phyloP scores from a whole-genome alignment of 2,329 filamentous ascomycete species.

The Xylaria sp. region DNA sequence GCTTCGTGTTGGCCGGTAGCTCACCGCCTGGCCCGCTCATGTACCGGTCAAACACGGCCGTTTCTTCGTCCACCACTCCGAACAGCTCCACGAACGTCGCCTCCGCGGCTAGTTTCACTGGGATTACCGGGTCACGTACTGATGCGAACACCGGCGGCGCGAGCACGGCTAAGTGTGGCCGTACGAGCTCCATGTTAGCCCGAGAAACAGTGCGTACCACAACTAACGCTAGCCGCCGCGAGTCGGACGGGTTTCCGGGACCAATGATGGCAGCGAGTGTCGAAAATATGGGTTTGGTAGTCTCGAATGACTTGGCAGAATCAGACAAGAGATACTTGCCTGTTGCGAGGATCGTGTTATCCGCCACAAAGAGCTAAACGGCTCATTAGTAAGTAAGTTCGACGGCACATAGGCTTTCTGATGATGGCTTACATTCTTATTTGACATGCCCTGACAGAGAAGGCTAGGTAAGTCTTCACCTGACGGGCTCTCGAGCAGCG shows the following conservation, averaged over 20 bases:
- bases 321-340: conserved; percentile 87
- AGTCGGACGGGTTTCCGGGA: conserved; percentile 82
- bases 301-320: conserved; percentile 76
- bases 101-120: conserved; percentile 94
- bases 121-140: conserved; percentile 91
- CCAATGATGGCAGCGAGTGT: conserved; percentile 78
- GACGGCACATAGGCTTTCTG: neutral
- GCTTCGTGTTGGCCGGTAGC: conserved; percentile 77
- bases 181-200: conserved; percentile 79
- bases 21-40: conserved; percentile 73
- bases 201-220: conserved; percentile 87
- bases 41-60: conserved; percentile 89
- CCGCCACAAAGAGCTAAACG: conserved; percentile 78
- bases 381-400: conserved; percentile 21
- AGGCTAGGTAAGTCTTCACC: conserved; percentile 79
- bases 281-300: conserved; percentile 81
- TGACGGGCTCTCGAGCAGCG: conserved; percentile 72
- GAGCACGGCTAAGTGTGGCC: conserved; percentile 83
- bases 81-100: conserved; percentile 94
- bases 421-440: conserved; percentile 72
- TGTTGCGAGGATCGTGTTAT: conserved; percentile 88
- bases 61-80: conserved; percentile 87
- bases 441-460: conserved; percentile 81
- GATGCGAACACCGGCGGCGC: conserved; percentile 86
- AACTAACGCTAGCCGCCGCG: conserved; percentile 85